Percentiles rank a stretch among this genome's conserved stretches.
Evolutionary conservation across 2,329 filamentous ascomycete genomes (phyloP).

Genomic region (Lecanosticta acicola): DNA sequence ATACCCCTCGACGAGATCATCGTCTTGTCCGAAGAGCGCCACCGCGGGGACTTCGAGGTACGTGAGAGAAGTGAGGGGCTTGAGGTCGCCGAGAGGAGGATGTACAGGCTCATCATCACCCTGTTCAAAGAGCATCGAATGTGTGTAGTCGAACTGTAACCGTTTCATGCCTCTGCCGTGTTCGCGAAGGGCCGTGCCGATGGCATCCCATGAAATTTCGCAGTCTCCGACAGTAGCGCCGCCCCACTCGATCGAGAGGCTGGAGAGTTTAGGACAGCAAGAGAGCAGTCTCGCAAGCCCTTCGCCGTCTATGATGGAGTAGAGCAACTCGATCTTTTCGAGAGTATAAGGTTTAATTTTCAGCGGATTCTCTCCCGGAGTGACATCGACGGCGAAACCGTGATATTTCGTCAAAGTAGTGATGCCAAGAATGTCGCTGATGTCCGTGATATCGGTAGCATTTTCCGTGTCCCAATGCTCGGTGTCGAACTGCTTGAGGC

Average conservation of each 20-base stretch:
- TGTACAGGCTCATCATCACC: background rate
- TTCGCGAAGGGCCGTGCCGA: too few species aligned
- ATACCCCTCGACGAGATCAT: background rate
- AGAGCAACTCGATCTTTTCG: background rate
- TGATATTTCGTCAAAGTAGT: background rate
- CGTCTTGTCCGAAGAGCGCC: slow-evolving; percentile 1
- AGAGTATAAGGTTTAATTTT: background rate
- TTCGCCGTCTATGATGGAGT: slow-evolving; percentile 1
- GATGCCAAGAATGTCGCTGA: background rate
- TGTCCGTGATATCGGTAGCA: background rate
- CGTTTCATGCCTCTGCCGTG: too few species aligned
- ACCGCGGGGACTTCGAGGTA: background rate
- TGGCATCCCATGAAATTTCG: too few species aligned
- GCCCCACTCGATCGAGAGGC: too few species aligned
- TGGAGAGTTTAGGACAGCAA: too few species aligned
- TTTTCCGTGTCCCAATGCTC: slow-evolving; percentile 4
- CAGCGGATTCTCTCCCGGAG: background rate
- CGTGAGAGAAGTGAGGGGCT: background rate
- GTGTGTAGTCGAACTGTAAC: background rate
- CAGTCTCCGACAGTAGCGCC: too few species aligned
- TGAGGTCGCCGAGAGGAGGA: background rate
- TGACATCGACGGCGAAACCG: background rate
- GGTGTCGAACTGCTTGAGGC: background rate
- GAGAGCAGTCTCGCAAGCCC: too few species aligned
- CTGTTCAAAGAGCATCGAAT: background rate